A percentile compares a stretch with the other conserved stretches of the same genome.
Evolutionary conservation across 2,329 filamentous ascomycete species (phyloP).

Genomic region (Parascedosporium putredinis): DNA sequence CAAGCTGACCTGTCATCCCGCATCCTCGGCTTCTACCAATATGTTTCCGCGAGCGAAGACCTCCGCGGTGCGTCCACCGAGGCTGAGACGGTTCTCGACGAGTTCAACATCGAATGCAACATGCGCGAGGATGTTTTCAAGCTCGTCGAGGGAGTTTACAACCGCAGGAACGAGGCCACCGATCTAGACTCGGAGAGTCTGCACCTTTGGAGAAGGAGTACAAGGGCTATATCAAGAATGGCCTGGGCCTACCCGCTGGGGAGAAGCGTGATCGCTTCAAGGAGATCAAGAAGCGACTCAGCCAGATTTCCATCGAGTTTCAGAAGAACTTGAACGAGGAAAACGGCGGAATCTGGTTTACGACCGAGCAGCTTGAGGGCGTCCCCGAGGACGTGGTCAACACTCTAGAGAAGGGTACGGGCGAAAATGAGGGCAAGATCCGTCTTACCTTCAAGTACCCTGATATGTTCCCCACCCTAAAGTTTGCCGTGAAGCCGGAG

Average conservation of each 20-base stretch:
- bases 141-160: slow-evolving; percentile 48
- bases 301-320: slow-evolving; percentile 63
- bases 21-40: slow-evolving; percentile 72
- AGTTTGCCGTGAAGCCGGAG: slow-evolving; percentile 63
- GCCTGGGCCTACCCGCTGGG: slow-evolving; percentile 60
- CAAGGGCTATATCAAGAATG: slow-evolving; percentile 67
- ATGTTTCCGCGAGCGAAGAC: slow-evolving; percentile 57
- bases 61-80: slow-evolving; percentile 68
- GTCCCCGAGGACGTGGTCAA: slow-evolving; percentile 62
- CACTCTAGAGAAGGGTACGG: slow-evolving; percentile 59
- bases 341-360: slow-evolving; percentile 72
- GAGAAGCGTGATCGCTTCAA: slow-evolving; percentile 69
- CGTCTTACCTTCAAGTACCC: slow-evolving; percentile 77
- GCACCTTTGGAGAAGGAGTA: slow-evolving; percentile 69
- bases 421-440: slow-evolving; percentile 62
- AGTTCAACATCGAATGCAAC: slow-evolving; percentile 65
- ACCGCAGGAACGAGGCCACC: slow-evolving; percentile 39
- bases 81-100: slow-evolving; percentile 64
- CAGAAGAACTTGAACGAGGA: slow-evolving; percentile 78
- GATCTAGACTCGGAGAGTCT: slow-evolving; percentile 58
- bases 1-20: slow-evolving; percentile 44
- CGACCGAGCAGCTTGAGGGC: slow-evolving; percentile 60
- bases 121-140: slow-evolving; percentile 77
- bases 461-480: slow-evolving; percentile 66
- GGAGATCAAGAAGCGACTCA: slow-evolving; percentile 73